Conservation (phyloP, 2,329 filamentous ascomycete genomes). For the Trichoderma oligosporum region DNA sequence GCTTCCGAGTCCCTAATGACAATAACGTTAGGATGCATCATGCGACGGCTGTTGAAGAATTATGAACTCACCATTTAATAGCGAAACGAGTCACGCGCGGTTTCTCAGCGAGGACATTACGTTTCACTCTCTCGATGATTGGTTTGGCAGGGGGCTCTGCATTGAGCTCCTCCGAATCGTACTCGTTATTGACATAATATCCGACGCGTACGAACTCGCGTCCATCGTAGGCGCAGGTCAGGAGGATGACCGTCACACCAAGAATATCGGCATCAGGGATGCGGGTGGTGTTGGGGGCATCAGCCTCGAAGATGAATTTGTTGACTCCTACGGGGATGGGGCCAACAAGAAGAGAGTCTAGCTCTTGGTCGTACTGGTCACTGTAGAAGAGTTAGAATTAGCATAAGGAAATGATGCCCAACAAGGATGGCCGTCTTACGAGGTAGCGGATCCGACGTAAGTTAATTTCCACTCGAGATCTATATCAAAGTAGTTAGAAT, state of each 20-base stretch:
- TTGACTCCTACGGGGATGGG: conserved; percentile 97
- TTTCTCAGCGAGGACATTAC: conserved; percentile 95
- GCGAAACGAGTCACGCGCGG: conserved; percentile 94
- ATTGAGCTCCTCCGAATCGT: conserved; percentile 84
- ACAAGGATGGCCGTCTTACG: conserved; percentile 55
- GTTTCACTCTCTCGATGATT: conserved; percentile 83
- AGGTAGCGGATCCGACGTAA: conserved; percentile 97
- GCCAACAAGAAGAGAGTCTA: conserved; percentile 92
- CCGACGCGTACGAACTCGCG: conserved; percentile 97
- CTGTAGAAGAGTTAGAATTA: conserved; percentile 42
- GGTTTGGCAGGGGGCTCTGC: conserved; percentile 89
- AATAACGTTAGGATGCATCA: conserved; percentile 11
- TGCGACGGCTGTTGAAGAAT: conserved; percentile 1
- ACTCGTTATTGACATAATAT: conserved; percentile 99
- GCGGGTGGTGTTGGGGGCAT: conserved; percentile 81
- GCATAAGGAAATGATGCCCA: conserved; percentile 21
- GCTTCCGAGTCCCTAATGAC: conserved; percentile 88
- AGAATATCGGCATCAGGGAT: conserved; percentile 95
- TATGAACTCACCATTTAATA: conserved; percentile 79
- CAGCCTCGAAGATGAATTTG: conserved; percentile 97
- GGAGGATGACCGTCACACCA: conserved; percentile 92
- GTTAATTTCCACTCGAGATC: conserved; percentile 99
- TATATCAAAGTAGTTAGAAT: conserved; percentile 37
- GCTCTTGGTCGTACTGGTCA: conserved; percentile 96
- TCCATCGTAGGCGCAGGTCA: conserved; percentile 94